A percentile compares a stretch with the other conserved stretches of the same genome.
Evolutionary conservation across 164 flowering plant genomes (phyloP).

Genomic region (Chimonanthus praecox): DNA sequence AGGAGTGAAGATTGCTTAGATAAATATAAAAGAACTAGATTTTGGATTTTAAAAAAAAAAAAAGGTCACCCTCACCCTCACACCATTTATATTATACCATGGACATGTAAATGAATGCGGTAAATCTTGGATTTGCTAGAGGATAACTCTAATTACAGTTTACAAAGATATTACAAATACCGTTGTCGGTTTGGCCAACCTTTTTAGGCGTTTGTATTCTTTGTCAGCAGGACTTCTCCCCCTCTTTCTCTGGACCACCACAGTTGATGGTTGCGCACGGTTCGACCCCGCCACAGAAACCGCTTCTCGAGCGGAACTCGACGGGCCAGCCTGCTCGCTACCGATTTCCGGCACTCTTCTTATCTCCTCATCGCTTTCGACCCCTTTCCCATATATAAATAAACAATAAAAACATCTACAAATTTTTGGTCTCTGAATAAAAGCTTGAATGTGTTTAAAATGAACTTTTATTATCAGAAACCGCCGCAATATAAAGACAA

Average conservation of each 20-base stretch:
- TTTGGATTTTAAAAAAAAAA: neutral
- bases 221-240: slow-evolving; percentile 94
- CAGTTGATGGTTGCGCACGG: slow-evolving; percentile 44
- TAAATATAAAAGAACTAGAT: neutral
- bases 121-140: no score
- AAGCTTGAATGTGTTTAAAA: no score
- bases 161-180: neutral
- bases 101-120: no score
- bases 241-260: slow-evolving; percentile 50
- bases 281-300: slow-evolving; percentile 48
- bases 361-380: slow-evolving; percentile 97
- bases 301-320: slow-evolving; percentile 42
- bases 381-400: slow-evolving; percentile 31
- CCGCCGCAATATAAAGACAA: no score
- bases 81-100: neutral
- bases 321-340: slow-evolving; percentile 52
- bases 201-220: slow-evolving; percentile 84
- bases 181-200: slow-evolving; percentile 35
- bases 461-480: no score
- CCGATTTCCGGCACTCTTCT: slow-evolving; percentile 93
- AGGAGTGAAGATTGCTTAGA: no score
- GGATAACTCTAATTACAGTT: no score
- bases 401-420: neutral
- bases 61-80: slow-evolving; percentile 9
- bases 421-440: no score